Evolutionary conservation across 164 flowering plant genomes (phyloP).

Genomic region (Vitis vinifera): ASM3070453v1 NC_081811.1:3014001-3014500

Average conservation of each 20-base stretch:
- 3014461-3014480: slow-evolving; percentile 20
- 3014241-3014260: not conserved
- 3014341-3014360: slow-evolving; percentile 11
- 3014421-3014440: not conserved
- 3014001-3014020: slow-evolving; percentile 11
- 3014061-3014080: slow-evolving; percentile 23
- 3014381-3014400: not conserved
- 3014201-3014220: slow-evolving; percentile 4
- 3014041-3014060: slow-evolving; percentile 26
- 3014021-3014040: slow-evolving; percentile 20
- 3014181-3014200: slow-evolving; percentile 13
- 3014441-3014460: slow-evolving; percentile 5
- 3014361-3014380: slow-evolving; percentile 6
- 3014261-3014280: not conserved
- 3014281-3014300: slow-evolving; percentile 1
- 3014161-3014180: slow-evolving; percentile 20
- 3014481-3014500: not conserved
- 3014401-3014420: not conserved
- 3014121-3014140: slow-evolving; percentile 31
- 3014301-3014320: not conserved
- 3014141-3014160: slow-evolving; percentile 22
- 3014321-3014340: slow-evolving; percentile 1
- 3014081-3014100: slow-evolving; percentile 24
- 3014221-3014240: slow-evolving; percentile 2
- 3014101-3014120: slow-evolving; percentile 21